Base-by-base conservation (phyloP, 2,329 filamentous ascomycete genomes). In the Nothopassalora personata region DNA sequence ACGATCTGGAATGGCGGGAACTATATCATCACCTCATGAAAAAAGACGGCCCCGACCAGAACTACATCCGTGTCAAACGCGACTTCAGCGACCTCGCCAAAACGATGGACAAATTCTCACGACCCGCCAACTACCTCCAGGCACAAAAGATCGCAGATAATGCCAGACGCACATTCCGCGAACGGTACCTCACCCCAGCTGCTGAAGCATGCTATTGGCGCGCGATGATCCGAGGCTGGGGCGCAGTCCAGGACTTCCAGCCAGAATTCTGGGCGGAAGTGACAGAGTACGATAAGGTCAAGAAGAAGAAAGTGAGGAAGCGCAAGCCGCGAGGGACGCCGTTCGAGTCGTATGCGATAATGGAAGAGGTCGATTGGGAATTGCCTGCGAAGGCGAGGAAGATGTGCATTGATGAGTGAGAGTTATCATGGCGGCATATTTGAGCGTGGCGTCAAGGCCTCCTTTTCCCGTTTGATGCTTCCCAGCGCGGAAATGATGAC, bases 241-340 rank as follows among this genome's bases (percentile, higher is more conserved):
- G 86, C 88, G 89, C 55, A 9, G 51, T 68, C 39, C 66, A 68
- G 53, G 62, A 56, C 4, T 70, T 69, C 49, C 56, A 64, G 47
- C 66, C 66, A 8, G 47, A 66, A 34, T 61, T 66, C 34, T 69
- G 66, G 65, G 56, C 49, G 3, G 64, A 66, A 46, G 58, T 60
- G 10, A 54, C 59, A 39, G 60, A 66, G 28, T 62, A 57, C 36
- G 62, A 62, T 11, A 59, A 63, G 52, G 60, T 61, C 13, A 51
- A 59, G 4, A 54, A 59, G 39, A 66, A 66, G 51, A 58, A 56
- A 33, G 65, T 61, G 59, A 52, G 53, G 33, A 66, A 64, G 50
- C 54, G 61, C 51, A 66, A 55, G 30, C 61, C 66, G n/a, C 50
- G 65, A 15, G 68, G 68, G 4, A 62, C 60, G 58, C 68, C 68